Evolutionary conservation across 1,139 yeast genomes (phyloP), one percentile per base, ranked within the genome.

Genomic region (Torulaspora globosa): DNA sequence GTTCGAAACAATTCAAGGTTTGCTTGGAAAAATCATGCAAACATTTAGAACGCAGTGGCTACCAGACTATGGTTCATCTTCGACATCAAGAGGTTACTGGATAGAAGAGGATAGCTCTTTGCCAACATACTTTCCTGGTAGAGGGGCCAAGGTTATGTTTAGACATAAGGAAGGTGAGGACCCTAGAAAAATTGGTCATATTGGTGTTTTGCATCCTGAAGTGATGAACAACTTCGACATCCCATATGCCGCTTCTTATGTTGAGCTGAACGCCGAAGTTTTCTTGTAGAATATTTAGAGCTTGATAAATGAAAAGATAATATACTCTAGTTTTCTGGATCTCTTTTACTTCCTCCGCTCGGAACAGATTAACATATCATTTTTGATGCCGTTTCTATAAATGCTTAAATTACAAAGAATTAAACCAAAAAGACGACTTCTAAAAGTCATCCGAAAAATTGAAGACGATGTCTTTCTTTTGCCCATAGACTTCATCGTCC

Each of bases 131-230:
- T 92, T 94, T 84, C 96, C 96, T 36, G 98, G 97, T 40, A 84
- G 98, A 74, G 97, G 97, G 51, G 98, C 98, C 41, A 81, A 78
- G 61, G 76, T 94, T 50, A 78, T 76, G 69, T 85, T 81, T 72
- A 79, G 95, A 71, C 70, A 76, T 48, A 75, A 71, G 50, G 78
- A 78, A 52, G 84, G 79, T 48, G 82, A 68, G 23, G 70, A 75
- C 36, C 76, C 74, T 23, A 69, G 74, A 54, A 78, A 73, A 44
- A 78, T 94, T 60, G 99, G 99, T 56, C 72, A 80, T 41, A 73
- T 94, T 58, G 99, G 99, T 65, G 97, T 89, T 48, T 75, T 94
- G 62, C 99, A 94, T 68, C 99, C 99, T 30, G 89, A 86, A 63
- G 98, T 94, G 48, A 76, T 90, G 77, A 75, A 75, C 57, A 72